These are phyloP conservation scores for Inonotus hispidus DNA, from an alignment of 1,284 basidiomycete species.

Conservation along the genomic window DNA sequence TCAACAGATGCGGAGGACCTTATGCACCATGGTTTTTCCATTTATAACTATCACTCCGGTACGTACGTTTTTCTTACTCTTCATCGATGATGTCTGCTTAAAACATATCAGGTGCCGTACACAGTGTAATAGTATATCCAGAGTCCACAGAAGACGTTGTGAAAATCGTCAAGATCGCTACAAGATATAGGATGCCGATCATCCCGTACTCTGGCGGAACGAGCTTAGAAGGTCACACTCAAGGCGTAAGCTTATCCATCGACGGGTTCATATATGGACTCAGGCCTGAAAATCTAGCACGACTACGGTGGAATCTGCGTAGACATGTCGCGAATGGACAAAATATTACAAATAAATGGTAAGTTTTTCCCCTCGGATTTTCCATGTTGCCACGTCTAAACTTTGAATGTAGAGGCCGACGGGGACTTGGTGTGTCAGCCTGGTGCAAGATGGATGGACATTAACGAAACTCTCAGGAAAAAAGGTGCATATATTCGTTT, in stretches of 20 bases:
- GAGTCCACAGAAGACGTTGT: constrained; percentile 63
- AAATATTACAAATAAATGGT: constrained; percentile 76
- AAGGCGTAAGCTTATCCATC: constrained; percentile 22
- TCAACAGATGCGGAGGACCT: constrained; percentile 53
- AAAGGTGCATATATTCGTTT: constrained; percentile 37
- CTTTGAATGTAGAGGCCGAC: constrained; percentile 53
- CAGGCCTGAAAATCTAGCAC: constrained; percentile 22
- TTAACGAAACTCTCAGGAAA: constrained; percentile 71
- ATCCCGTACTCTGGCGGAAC: constrained; percentile 69
- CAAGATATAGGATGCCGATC: constrained; percentile 65
- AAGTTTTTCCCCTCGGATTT: neutral
- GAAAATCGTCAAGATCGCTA: constrained; percentile 59
- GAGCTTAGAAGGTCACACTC: constrained; percentile 50
- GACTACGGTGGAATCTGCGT: constrained; percentile 48
- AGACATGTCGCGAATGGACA: constrained; percentile 83
- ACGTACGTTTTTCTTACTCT: constrained; percentile 9
- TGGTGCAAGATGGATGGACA: constrained; percentile 82
- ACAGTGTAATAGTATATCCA: constrained; percentile 52
- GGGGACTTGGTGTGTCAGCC: constrained; percentile 80
- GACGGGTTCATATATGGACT: neutral
- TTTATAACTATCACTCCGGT: constrained; percentile 56
- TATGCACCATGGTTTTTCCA: constrained; percentile 51
- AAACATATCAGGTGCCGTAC: constrained; percentile 32
- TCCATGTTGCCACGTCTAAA: constrained; percentile 1
- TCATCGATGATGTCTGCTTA: neutral